Percentiles rank a stretch among this genome's conserved stretches.
Conservation (phyloP, 306 rosid genomes). For the Malus sylvestris region DNA sequence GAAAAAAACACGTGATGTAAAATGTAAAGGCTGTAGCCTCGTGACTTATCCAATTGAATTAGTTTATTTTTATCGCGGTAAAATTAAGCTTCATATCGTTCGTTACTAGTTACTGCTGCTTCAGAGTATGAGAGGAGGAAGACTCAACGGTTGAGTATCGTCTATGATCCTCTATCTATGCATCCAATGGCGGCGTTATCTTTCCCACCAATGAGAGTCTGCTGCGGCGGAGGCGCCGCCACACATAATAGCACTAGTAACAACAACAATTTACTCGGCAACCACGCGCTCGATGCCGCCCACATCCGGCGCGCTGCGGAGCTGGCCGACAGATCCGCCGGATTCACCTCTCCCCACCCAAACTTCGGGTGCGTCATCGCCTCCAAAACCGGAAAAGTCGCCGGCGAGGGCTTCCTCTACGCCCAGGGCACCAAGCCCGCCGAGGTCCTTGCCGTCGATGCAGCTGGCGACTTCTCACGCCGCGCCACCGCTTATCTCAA, state of each 20-base stretch:
- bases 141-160: not conserved
- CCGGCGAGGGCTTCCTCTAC: constrained; percentile 81
- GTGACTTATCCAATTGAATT: too few species aligned
- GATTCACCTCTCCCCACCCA: constrained; percentile 83
- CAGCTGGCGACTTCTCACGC: constrained; percentile 44
- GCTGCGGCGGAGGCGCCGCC: not conserved
- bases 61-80: too few species aligned
- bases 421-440: constrained; percentile 87
- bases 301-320: constrained; percentile 59
- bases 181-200: not conserved
- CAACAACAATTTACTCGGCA: not conserved
- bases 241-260: not conserved
- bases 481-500: constrained; percentile 72
- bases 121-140: too few species aligned
- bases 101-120: not conserved
- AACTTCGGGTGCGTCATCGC: constrained; percentile 83
- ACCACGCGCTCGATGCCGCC: constrained; percentile 39
- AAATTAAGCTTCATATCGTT: not conserved
- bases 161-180: not conserved
- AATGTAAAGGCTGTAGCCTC: too few species aligned
- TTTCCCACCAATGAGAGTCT: not conserved
- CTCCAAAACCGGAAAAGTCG: constrained; percentile 39
- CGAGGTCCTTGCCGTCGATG: constrained; percentile 64
- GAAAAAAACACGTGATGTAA: too few species aligned
- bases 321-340: constrained; percentile 72